Conservation (phyloP, 208 protist species). For the Acanthamoeba rhysodes region DNA sequence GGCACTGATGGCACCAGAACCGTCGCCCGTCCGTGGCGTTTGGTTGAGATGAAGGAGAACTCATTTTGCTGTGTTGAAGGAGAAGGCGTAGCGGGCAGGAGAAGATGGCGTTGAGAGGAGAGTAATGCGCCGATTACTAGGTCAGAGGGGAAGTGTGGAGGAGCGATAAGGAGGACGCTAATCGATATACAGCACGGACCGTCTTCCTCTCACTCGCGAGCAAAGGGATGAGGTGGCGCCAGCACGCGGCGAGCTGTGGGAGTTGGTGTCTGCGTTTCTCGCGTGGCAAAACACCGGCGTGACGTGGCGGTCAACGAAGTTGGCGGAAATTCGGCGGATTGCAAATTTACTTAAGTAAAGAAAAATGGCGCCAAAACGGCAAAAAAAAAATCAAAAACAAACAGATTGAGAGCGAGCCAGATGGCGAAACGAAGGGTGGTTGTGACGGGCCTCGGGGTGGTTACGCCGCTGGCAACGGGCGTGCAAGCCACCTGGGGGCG, state of each 20-base stretch:
- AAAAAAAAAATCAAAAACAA: neutral
- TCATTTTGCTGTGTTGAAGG: neutral
- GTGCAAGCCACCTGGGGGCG: constrained; percentile 91
- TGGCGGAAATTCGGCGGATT: neutral
- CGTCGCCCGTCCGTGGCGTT: neutral
- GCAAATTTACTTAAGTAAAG: too few species aligned
- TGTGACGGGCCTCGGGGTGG: constrained; percentile 96
- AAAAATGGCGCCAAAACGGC: neutral
- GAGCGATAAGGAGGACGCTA: too few species aligned
- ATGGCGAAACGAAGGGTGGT: constrained; percentile 92
- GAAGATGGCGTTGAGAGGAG: neutral
- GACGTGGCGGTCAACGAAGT: neutral
- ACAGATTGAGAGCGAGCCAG: too few species aligned
- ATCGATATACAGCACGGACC: too few species aligned
- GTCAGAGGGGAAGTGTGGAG: too few species aligned
- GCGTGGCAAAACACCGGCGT: neutral
- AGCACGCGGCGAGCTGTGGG: neutral
- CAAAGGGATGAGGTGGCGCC: constrained; percentile 39
- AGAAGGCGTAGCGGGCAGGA: neutral
- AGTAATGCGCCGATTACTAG: neutral
- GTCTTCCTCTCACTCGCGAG: too few species aligned
- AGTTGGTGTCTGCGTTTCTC: neutral
- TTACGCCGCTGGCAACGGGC: constrained; percentile 95
- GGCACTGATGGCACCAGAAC: constrained; percentile 66
- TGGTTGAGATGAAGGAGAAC: neutral